These are phyloP conservation scores for Acacia acuminata DNA, from an alignment of 306 rosid species.

Conservation along the genomic window DNA sequence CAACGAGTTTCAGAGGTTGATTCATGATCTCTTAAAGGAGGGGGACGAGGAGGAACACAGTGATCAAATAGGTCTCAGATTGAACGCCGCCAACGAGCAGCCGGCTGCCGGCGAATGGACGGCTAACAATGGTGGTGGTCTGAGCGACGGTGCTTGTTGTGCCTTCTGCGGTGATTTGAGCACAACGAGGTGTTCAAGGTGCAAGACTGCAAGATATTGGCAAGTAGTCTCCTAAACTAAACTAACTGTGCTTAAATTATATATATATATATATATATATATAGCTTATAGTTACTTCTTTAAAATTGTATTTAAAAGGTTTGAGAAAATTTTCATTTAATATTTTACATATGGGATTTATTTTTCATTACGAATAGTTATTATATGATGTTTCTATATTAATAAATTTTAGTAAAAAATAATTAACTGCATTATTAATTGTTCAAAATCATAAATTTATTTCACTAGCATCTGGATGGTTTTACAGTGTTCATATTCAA, in stretches of 20 bases:
- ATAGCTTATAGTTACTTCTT: neutral
- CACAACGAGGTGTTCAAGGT: slow-evolving; percentile 40
- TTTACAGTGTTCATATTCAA: neutral
- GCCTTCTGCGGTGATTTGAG: slow-evolving; percentile 30
- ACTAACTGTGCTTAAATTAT: neutral
- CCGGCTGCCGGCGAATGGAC: neutral
- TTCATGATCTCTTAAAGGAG: neutral
- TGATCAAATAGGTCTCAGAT: neutral
- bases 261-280: no score
- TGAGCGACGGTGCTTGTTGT: slow-evolving; percentile 28
- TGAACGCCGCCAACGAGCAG: neutral
- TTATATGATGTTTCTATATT: neutral
- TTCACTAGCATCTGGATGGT: neutral
- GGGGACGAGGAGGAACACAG: neutral
- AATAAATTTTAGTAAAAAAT: no score
- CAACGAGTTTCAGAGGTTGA: neutral
- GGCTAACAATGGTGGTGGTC: neutral
- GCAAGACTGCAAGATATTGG: slow-evolving; percentile 49
- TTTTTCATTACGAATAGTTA: neutral
- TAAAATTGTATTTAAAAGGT: neutral
- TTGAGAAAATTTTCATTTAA: neutral
- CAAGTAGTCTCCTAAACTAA: slow-evolving; percentile 6
- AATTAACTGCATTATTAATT: no score
- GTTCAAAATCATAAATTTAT: neutral
- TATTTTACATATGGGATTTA: neutral